Evolutionary conservation across 257 asterid species (phyloP), one percentile per base, ranked within the genome.

Genomic region (Ballota nigra): DNA sequence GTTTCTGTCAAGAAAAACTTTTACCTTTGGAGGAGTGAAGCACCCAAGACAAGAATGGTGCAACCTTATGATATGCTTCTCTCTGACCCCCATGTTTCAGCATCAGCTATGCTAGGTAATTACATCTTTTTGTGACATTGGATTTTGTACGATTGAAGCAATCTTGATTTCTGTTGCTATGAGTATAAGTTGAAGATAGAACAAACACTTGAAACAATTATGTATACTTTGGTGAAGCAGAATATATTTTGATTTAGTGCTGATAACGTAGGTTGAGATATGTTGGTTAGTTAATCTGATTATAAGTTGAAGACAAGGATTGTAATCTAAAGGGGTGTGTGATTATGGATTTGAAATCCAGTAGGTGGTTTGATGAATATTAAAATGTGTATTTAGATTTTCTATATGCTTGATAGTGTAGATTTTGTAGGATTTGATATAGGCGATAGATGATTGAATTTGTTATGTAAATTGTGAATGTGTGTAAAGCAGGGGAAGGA

Each of bases 41-140:
- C 87, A 34, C 86, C 89, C 51, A 87, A 87, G 83, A 76, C 78
- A 58, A 87, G 75, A 77, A 79, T 82, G 95, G 93, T 86, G 81
- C 96, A 80, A 73, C 96, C 97, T 5, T 92, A 89, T 79, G 96
- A 92, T 66, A 28, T 86, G 8, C 78, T 92, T 55, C 76, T 92
- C 74, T 89, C 96, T 24, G 84, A 76, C 72, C 97, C 97, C 65
- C 96, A 87, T 74, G 70, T 92, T 70, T 89, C 97, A 28, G 90
- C 91, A 38, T 82, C 96, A 2, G 80, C 84, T 33, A 72, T 78
- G 53, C 74, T 92, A 81, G 96, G 97, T 91, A 80, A 84, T 71
- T 58, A 53, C 65, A 33, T 47, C 19, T 36, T 11, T 45, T 64
- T 26, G 23, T 55, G 8, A 1, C 66, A 20, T 61, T 40, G 2